phyloP scores from a whole-genome alignment of 1,284 basidiomycete genomes.

The Xerocomus minutiporus region DNA sequence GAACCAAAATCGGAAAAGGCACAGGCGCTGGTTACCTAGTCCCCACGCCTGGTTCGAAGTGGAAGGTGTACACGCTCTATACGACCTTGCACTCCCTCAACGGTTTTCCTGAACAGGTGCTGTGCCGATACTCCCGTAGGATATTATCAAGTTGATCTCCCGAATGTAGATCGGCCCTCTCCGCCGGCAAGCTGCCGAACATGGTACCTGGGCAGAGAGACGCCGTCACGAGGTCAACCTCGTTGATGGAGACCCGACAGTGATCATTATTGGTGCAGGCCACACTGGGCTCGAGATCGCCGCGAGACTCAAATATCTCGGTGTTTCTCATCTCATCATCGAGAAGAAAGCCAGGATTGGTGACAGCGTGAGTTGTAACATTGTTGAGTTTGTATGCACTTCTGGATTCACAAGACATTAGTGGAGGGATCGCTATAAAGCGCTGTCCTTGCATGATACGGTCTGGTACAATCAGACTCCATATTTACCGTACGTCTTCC shows the following conservation, averaged over 20 bases:
- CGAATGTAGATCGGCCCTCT: conserved; percentile 19
- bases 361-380: conserved; percentile 24
- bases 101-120: conserved; percentile 39
- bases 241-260: conserved; percentile 26
- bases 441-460: conserved; percentile 28
- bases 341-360: conserved; percentile 35
- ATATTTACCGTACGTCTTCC: conserved; percentile 24
- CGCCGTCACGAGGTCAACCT: conserved; percentile 26
- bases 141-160: conserved; percentile 1
- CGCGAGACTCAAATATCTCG: conserved; percentile 37
- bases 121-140: background rate
- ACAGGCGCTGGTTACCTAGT: conserved; percentile 19
- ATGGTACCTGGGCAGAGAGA: conserved; percentile 28
- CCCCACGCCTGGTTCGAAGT: conserved; percentile 13
- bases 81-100: conserved; percentile 49
- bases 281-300: conserved; percentile 36
- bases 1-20: conserved; percentile 25
- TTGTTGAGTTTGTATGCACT: background rate
- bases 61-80: conserved; percentile 34
- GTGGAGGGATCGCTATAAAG: conserved; percentile 35
- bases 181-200: conserved; percentile 20
- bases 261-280: conserved; percentile 35
- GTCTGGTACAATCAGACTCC: conserved; percentile 29
- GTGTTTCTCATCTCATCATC: conserved; percentile 33
- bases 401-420: conserved; percentile 8